A percentile compares a stretch with the other conserved stretches of the same genome.
Conservation (phyloP, 1,284 basidiomycete species). For the Thecaphora thlaspeos region DNA sequence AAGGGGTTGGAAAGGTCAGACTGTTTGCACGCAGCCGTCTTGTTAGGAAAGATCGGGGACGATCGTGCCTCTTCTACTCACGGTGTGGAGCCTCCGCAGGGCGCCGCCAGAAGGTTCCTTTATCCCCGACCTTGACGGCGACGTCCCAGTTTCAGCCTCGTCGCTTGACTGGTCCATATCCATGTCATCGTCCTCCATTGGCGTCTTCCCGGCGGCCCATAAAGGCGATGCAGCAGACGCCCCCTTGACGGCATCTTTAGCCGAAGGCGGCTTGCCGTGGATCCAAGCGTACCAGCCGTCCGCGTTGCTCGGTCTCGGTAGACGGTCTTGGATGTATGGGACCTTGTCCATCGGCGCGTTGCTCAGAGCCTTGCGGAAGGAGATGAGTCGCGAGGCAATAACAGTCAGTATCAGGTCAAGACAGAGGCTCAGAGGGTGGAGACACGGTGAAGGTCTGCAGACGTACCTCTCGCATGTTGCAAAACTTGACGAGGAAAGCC, state of each 20-base stretch:
- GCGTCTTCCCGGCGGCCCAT: neutral
- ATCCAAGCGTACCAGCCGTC: slow-evolving; percentile 36
- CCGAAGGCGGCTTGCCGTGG: slow-evolving; percentile 12
- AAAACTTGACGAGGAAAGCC: slow-evolving; percentile 19
- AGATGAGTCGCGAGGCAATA: neutral
- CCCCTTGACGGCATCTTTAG: neutral
- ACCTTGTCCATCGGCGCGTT: slow-evolving; percentile 24
- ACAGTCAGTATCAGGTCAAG: neutral
- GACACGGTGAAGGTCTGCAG: too few species aligned
- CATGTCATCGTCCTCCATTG: neutral
- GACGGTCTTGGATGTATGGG: slow-evolving; percentile 13
- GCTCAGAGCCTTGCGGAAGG: slow-evolving; percentile 14
- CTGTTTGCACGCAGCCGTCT: too few species aligned
- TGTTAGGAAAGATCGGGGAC: too few species aligned
- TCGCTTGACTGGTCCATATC: neutral
- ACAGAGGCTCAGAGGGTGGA: too few species aligned
- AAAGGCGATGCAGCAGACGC: neutral
- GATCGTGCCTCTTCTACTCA: neutral
- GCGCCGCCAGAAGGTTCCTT: slow-evolving; percentile 15
- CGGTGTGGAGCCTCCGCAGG: slow-evolving; percentile 3
- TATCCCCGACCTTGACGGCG: slow-evolving; percentile 9
- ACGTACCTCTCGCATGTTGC: slow-evolving; percentile 9
- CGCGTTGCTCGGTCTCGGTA: slow-evolving; percentile 23
- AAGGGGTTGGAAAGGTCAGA: too few species aligned
- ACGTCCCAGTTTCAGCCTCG: neutral